These are phyloP conservation scores for Sisymbrium altissimum DNA, from an alignment of 345 rosid genomes.

Conservation along the genomic window DNA sequence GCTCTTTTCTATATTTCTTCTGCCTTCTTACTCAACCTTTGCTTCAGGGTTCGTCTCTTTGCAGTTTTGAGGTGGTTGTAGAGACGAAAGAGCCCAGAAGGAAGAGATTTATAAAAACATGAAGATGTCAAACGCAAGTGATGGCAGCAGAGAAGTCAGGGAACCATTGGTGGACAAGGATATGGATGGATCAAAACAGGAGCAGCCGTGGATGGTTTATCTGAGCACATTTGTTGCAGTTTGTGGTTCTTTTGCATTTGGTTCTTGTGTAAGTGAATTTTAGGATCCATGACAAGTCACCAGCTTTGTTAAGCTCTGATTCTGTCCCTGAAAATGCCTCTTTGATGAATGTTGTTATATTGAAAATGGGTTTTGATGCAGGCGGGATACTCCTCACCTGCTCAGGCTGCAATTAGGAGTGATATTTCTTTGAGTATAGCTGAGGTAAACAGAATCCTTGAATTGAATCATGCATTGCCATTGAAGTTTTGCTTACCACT, in stretches of 20 bases:
- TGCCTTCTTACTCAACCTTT: slow-evolving; percentile 19
- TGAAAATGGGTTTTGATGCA: slow-evolving; percentile 31
- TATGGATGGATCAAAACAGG: slow-evolving; percentile 34
- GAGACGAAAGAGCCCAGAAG: not conserved
- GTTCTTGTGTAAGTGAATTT: slow-evolving; percentile 63
- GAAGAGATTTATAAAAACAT: not conserved
- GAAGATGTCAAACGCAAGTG: slow-evolving; percentile 26
- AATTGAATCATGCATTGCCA: not conserved
- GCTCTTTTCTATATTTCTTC: slow-evolving; percentile 5
- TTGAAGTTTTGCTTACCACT: not conserved
- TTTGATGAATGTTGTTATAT: slow-evolving; percentile 9
- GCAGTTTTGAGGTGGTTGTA: slow-evolving; percentile 6
- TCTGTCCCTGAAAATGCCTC: not conserved
- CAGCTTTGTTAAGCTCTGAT: not conserved
- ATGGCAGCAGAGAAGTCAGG: slow-evolving; percentile 12
- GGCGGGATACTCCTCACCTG: slow-evolving; percentile 91
- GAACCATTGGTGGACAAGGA: slow-evolving; percentile 32
- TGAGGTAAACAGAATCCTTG: slow-evolving; percentile 40
- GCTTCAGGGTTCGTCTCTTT: slow-evolving; percentile 32
- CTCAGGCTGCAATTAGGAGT: slow-evolving; percentile 71
- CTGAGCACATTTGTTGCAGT: slow-evolving; percentile 77
- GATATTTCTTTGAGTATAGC: slow-evolving; percentile 65
- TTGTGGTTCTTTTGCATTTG: slow-evolving; percentile 80
- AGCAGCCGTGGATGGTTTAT: slow-evolving; percentile 65
- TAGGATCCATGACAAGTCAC: not conserved